These are phyloP conservation scores for Baeospora myosura DNA, from an alignment of 1,284 basidiomycete species.

Conservation along the genomic window DNA sequence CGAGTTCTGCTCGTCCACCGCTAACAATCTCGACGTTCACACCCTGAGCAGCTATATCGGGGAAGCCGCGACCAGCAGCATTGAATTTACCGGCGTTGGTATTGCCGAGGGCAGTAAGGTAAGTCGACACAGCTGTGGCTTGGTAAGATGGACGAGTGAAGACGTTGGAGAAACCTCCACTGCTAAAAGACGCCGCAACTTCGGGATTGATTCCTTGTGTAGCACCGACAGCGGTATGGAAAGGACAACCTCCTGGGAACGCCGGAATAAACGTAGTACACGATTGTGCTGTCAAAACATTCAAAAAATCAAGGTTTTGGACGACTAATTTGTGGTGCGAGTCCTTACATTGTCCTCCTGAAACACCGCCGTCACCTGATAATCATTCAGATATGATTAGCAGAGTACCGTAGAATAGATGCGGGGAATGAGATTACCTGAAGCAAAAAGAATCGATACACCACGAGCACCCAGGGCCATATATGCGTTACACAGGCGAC, in stretches of 20 bases:
- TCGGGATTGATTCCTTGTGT: slow-evolving; percentile 22
- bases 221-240: slow-evolving; percentile 21
- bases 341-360: slow-evolving; percentile 20
- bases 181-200: slow-evolving; percentile 26
- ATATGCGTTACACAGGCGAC: slow-evolving; percentile 29
- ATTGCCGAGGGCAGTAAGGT: slow-evolving; percentile 22
- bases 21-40: slow-evolving; percentile 21
- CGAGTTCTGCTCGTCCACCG: slow-evolving; percentile 16
- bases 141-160: slow-evolving; percentile 32
- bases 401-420: background rate
- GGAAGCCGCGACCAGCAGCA: slow-evolving; percentile 31
- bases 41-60: slow-evolving; percentile 34
- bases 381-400: background rate
- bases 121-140: slow-evolving; percentile 17
- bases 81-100: slow-evolving; percentile 30
- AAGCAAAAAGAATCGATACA: slow-evolving; percentile 29
- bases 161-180: slow-evolving; percentile 34
- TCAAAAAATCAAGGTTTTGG: background rate
- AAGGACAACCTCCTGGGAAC: slow-evolving; percentile 24
- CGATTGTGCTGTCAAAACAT: slow-evolving; percentile 4
- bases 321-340: background rate
- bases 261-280: slow-evolving; percentile 27
- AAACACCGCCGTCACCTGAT: slow-evolving; percentile 28
- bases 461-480: slow-evolving; percentile 28
- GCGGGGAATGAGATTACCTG: slow-evolving; percentile 16